Percentiles rank a stretch among this genome's conserved stretches.
phyloP scores from a whole-genome alignment of 345 rosid species.

The Gossypium rotundifolium region DNA sequence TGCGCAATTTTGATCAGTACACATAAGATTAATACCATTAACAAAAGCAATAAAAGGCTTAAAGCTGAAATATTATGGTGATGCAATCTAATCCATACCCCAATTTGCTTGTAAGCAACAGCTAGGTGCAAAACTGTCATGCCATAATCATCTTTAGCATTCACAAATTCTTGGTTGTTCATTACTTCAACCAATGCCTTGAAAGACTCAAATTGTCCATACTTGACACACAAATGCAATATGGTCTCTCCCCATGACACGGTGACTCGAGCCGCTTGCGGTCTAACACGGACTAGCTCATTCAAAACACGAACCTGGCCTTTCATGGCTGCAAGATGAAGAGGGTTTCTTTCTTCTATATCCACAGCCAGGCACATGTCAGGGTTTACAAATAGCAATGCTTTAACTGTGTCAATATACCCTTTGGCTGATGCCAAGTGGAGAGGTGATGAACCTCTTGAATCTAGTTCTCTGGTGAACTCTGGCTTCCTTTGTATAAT shows the following conservation, averaged over 20 bases:
- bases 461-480: slow-evolving; percentile 11
- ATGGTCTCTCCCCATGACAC: slow-evolving; percentile 14
- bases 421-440: slow-evolving; percentile 20
- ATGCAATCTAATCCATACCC: slow-evolving; percentile 13
- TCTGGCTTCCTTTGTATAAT: slow-evolving; percentile 13
- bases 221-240: slow-evolving; percentile 21
- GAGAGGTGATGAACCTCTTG: slow-evolving; percentile 6
- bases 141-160: slow-evolving; percentile 21
- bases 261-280: background rate
- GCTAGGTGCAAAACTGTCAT: slow-evolving; percentile 26
- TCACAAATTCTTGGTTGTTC: slow-evolving; percentile 13
- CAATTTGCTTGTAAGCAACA: slow-evolving; percentile 21
- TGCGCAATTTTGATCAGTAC: slow-evolving; percentile 2
- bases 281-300: slow-evolving; percentile 8
- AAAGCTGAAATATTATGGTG: background rate
- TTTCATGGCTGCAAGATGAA: slow-evolving; percentile 17
- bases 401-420: slow-evolving; percentile 11
- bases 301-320: slow-evolving; percentile 2
- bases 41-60: background rate
- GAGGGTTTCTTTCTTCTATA: slow-evolving; percentile 12
- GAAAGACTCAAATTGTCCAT: slow-evolving; percentile 21
- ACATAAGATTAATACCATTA: background rate
- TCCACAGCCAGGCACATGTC: slow-evolving; percentile 14
- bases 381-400: slow-evolving; percentile 1
- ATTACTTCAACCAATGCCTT: slow-evolving; percentile 12